These are phyloP conservation scores for Dendryphion nanum DNA, from an alignment of 2,329 filamentous ascomycete genomes.

Conservation along the genomic window DNA sequence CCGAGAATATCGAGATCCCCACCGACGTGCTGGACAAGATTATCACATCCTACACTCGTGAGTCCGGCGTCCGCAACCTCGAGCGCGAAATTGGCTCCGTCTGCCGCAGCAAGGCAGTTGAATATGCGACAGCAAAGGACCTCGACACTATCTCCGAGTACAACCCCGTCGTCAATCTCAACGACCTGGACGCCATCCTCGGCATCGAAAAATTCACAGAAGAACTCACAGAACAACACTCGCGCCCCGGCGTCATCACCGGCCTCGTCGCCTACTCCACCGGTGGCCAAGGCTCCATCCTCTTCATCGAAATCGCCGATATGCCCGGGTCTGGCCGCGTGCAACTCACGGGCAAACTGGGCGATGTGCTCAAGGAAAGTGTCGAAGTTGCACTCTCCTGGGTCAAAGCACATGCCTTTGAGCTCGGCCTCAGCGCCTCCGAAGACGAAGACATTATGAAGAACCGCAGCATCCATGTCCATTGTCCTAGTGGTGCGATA, in stretches of 20 bases:
- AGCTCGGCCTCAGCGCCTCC: slow-evolving; percentile 78
- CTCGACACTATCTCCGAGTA: slow-evolving; percentile 64
- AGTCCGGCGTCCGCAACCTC: slow-evolving; percentile 92
- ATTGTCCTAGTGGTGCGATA: slow-evolving; percentile 91
- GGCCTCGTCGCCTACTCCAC: slow-evolving; percentile 93
- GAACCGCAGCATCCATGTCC: slow-evolving; percentile 88
- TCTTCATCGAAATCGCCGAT: slow-evolving; percentile 97
- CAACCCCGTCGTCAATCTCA: slow-evolving; percentile 67
- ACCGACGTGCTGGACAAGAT: slow-evolving; percentile 90
- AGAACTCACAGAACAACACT: slow-evolving; percentile 84
- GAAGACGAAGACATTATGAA: slow-evolving; percentile 93
- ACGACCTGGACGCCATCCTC: slow-evolving; percentile 85
- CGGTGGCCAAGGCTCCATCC: slow-evolving; percentile 89
- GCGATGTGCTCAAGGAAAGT: slow-evolving; percentile 94
- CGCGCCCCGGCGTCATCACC: slow-evolving; percentile 86
- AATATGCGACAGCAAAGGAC: slow-evolving; percentile 89
- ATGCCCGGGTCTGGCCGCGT: slow-evolving; percentile 93
- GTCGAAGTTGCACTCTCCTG: slow-evolving; percentile 95
- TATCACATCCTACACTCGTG: slow-evolving; percentile 93
- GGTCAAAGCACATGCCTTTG: slow-evolving; percentile 95
- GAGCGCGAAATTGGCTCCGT: slow-evolving; percentile 95
- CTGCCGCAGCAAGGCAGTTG: slow-evolving; percentile 83
- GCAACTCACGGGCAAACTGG: slow-evolving; percentile 93
- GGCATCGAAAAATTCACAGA: slow-evolving; percentile 94
- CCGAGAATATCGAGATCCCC: slow-evolving; percentile 72